Percentiles rank a stretch among this genome's conserved stretches.
phyloP scores from a whole-genome alignment of 2,329 filamentous ascomycete genomes.

The Monosporascus ibericus region DNA sequence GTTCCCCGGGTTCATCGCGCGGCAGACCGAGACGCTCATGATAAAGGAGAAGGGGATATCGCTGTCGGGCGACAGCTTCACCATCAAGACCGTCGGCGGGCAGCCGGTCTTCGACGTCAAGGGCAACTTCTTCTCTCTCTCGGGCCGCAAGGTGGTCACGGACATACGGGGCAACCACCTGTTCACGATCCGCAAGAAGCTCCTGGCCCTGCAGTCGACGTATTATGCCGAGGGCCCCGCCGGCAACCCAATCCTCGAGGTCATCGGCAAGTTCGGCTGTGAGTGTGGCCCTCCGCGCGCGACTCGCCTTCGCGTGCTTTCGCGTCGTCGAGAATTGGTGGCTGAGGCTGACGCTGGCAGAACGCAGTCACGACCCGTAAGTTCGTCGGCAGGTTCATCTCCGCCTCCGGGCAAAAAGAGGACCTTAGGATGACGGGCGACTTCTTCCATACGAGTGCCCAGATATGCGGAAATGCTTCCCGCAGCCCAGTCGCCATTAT shows the following conservation, averaged over 20 bases:
- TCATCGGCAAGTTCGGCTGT: slow-evolving; percentile 50
- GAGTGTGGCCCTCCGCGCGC: slow-evolving; percentile 20
- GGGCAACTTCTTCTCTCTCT: slow-evolving; percentile 47
- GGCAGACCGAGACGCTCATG: slow-evolving; percentile 41
- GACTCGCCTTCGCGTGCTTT: too few species aligned
- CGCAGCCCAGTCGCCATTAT: slow-evolving; percentile 52
- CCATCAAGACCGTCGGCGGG: slow-evolving; percentile 50
- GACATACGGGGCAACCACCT: slow-evolving; percentile 49
- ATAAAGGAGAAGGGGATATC: slow-evolving; percentile 58
- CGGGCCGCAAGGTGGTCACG: slow-evolving; percentile 48
- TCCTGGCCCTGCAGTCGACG: slow-evolving; percentile 42
- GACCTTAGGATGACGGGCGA: slow-evolving; percentile 54
- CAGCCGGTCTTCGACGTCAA: slow-evolving; percentile 49
- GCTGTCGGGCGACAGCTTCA: slow-evolving; percentile 58
- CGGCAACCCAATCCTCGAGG: slow-evolving; percentile 43
- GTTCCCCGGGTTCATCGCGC: slow-evolving; percentile 32
- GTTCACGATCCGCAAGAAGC: slow-evolving; percentile 53
- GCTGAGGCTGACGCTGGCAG: slow-evolving; percentile 2
- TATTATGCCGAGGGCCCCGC: slow-evolving; percentile 42
- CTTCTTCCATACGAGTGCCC: slow-evolving; percentile 50
- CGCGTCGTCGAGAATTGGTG: neutral
- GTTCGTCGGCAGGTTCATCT: slow-evolving; percentile 52
- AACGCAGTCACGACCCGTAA: slow-evolving; percentile 45
- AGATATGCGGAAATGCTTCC: slow-evolving; percentile 48
- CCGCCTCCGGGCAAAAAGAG: slow-evolving; percentile 35